These are phyloP conservation scores for Aspergillus fumigatiaffinis DNA, from an alignment of 2,329 filamentous ascomycete species.

Conservation along the genomic window DNA sequence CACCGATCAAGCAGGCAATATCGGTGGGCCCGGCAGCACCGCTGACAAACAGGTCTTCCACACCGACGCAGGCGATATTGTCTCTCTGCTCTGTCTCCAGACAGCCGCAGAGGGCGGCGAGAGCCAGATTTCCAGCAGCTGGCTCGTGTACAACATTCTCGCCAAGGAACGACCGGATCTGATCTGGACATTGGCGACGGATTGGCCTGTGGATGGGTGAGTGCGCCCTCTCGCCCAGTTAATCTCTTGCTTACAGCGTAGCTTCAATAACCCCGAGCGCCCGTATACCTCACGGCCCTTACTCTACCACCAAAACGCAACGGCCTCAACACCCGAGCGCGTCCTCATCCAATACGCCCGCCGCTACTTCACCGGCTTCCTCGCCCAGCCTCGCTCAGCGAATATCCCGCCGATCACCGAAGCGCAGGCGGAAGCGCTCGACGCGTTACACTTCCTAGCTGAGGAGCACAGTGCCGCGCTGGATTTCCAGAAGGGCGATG, in stretches of 20 bases:
- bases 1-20: slow-evolving; percentile 24
- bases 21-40: slow-evolving; percentile 44
- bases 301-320: slow-evolving; percentile 51
- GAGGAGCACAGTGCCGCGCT: slow-evolving; percentile 42
- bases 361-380: slow-evolving; percentile 53
- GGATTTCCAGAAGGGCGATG: slow-evolving; percentile 47
- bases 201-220: slow-evolving; percentile 48
- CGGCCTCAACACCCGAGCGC: slow-evolving; percentile 46
- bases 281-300: slow-evolving; percentile 42
- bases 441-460: slow-evolving; percentile 48
- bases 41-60: slow-evolving; percentile 49
- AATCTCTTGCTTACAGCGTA: slow-evolving; percentile 19
- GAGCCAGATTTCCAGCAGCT: slow-evolving; percentile 51
- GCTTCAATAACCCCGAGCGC: slow-evolving; percentile 49
- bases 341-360: slow-evolving; percentile 60
- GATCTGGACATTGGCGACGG: slow-evolving; percentile 47
- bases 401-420: slow-evolving; percentile 48
- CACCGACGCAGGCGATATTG: slow-evolving; percentile 53
- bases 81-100: slow-evolving; percentile 47
- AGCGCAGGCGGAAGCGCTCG: slow-evolving; percentile 51
- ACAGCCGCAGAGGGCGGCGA: slow-evolving; percentile 49
- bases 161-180: slow-evolving; percentile 51
- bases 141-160: slow-evolving; percentile 54
- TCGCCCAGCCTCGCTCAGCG: slow-evolving; percentile 38
- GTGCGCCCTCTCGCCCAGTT: slow-evolving; percentile 9